These are phyloP conservation scores for Colletotrichum sp. DNA, from an alignment of 2,329 filamentous ascomycete genomes.

Conservation along the genomic window DNA sequence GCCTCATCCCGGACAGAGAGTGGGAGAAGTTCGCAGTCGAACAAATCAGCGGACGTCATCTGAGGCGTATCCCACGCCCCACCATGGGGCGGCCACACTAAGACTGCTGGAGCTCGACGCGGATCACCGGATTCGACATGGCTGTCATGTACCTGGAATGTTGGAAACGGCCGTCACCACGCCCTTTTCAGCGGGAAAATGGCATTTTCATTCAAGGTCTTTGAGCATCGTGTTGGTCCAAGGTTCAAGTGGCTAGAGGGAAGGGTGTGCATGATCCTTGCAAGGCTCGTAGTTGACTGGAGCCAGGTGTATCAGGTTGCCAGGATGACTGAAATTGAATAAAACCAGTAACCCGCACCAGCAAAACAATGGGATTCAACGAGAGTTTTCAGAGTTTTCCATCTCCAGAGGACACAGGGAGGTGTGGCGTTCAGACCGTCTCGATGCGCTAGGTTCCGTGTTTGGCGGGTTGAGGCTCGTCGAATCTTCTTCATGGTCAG, in stretches of 20 bases:
- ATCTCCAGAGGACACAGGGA: not conserved
- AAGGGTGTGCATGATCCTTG: not conserved
- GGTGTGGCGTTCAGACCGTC: not conserved
- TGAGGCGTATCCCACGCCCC: constrained; percentile 19
- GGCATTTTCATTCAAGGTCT: not conserved
- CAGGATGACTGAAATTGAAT: not conserved
- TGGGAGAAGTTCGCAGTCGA: constrained; percentile 16
- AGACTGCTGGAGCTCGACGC: constrained; percentile 10
- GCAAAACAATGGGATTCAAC: not conserved
- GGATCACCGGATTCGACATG: constrained; percentile 21
- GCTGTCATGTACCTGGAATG: constrained; percentile 9
- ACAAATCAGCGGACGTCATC: constrained; percentile 22
- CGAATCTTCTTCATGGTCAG: not conserved
- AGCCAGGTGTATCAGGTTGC: not conserved
- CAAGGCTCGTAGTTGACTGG: not conserved
- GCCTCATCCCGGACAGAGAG: constrained; percentile 21
- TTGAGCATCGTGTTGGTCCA: not conserved
- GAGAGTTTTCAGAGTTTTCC: not conserved
- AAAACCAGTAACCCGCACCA: not conserved
- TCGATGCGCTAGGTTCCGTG: not conserved
- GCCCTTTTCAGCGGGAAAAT: not conserved
- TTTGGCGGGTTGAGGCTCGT: not conserved
- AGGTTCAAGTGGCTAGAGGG: not conserved
- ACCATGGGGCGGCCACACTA: constrained; percentile 12
- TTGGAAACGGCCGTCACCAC: constrained; percentile 8